phyloP scores from a whole-genome alignment of 208 protist species.

The Angomonas ambiguus region DNA sequence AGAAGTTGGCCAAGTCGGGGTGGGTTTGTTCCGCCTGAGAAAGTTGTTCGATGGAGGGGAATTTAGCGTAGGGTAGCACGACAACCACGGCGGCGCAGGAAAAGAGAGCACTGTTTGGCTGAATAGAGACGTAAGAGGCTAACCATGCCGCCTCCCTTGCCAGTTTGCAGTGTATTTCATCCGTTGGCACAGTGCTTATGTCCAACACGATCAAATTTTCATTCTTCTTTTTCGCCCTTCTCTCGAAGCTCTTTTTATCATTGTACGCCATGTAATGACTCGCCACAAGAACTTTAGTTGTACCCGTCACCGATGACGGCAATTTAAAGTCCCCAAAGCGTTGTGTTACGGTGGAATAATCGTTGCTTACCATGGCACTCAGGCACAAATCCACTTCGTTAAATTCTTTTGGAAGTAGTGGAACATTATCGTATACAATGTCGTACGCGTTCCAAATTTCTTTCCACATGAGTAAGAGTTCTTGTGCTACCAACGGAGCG shows the following conservation, averaged over 20 bases:
- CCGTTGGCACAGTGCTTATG: conserved; percentile 27
- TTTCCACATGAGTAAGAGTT: conserved; percentile 49
- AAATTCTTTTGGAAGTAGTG: conserved; percentile 36
- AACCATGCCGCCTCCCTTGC: conserved; percentile 54
- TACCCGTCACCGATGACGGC: conserved; percentile 21
- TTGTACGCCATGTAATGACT: conserved; percentile 52
- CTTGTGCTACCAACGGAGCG: background rate
- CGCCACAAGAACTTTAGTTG: conserved; percentile 38
- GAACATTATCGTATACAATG: conserved; percentile 76
- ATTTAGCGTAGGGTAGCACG: conserved; percentile 42
- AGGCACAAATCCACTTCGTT: background rate
- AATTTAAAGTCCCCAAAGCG: conserved; percentile 22
- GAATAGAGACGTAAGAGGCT: conserved; percentile 44
- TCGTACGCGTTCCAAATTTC: conserved; percentile 88
- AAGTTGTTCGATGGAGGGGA: conserved; percentile 21
- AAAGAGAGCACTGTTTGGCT: conserved; percentile 27
- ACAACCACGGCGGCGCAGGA: conserved; percentile 39
- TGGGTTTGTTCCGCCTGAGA: too few relatives aligned
- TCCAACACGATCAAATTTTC: conserved; percentile 48
- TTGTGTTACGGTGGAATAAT: background rate
- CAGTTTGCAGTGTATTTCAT: conserved; percentile 25
- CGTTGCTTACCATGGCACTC: conserved; percentile 2
- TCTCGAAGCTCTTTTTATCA: background rate
- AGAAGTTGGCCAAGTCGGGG: background rate
- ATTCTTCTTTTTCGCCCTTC: background rate